phyloP scores from a whole-genome alignment of 768 basidiomycete species.

The Cystobasidium tubakii region DNA sequence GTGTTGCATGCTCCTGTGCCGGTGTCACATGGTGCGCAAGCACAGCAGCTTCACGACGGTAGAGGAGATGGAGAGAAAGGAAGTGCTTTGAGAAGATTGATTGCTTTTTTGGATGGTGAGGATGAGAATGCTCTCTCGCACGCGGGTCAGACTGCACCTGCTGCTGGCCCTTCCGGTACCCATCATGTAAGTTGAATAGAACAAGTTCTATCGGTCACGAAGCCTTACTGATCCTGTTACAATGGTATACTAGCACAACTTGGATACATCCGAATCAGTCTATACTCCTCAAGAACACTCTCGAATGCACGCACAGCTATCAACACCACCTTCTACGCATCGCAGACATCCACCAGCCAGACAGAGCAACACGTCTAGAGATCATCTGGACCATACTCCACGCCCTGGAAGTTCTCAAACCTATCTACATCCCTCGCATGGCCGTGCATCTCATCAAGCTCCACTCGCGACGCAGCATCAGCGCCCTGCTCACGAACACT shows the following conservation, averaged over 20 bases:
- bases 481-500: background rate
- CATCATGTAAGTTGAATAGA: background rate
- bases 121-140: background rate
- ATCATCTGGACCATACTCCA: background rate
- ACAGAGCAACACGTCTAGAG: background rate
- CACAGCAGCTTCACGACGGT: background rate
- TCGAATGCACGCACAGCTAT: background rate
- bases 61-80: background rate
- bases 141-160: background rate
- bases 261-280: background rate
- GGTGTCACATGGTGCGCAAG: background rate
- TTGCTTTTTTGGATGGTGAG: constrained; percentile 16
- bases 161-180: background rate
- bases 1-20: background rate
- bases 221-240: too few relatives aligned
- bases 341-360: background rate
- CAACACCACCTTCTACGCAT: constrained; percentile 1
- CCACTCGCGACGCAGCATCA: background rate
- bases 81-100: background rate
- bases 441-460: background rate
- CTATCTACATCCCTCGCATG: background rate
- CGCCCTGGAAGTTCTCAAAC: background rate
- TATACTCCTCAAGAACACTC: background rate
- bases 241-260: background rate
- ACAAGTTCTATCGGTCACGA: too few relatives aligned